Evolutionary conservation across 139 green algal species (phyloP).

Genomic region (Penium margaritaceum): DNA sequence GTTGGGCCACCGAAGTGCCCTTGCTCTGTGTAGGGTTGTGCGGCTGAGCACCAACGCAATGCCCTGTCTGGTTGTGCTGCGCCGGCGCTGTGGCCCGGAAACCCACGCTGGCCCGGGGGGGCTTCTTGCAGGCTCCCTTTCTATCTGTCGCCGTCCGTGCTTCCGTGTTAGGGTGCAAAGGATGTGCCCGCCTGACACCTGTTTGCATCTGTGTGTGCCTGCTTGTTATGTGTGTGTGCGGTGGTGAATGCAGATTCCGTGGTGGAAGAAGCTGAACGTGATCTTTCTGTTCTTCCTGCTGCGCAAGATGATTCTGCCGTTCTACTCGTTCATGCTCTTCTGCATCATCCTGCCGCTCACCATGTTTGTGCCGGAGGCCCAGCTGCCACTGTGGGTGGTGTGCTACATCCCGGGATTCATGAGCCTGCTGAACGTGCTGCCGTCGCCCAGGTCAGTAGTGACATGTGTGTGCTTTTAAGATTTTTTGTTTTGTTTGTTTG

Average conservation of each 20-base stretch:
- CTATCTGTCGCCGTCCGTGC: no score
- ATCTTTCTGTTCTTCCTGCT: constrained; percentile 71
- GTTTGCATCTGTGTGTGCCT: no score
- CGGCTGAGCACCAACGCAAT: no score
- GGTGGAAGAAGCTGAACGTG: constrained; percentile 60
- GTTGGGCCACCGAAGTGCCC: no score
- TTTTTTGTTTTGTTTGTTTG: constrained; percentile 13
- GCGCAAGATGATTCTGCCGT: constrained; percentile 68
- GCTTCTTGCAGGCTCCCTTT: no score
- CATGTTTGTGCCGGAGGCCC: constrained; percentile 45
- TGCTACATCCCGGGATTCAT: constrained; percentile 29
- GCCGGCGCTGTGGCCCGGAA: no score
- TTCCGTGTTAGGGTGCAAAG: no score
- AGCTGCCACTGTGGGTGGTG: constrained; percentile 38
- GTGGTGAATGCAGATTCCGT: constrained; percentile 24
- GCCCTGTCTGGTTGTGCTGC: no score
- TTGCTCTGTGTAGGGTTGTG: no score
- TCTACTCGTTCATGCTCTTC: constrained; percentile 75
- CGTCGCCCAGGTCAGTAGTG: constrained; percentile 10
- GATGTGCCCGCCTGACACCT: no score
- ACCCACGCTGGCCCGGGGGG: no score
- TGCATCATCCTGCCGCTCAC: constrained; percentile 59
- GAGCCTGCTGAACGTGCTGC: constrained; percentile 24
- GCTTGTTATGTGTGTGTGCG: no score
- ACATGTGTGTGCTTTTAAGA: constrained; percentile 29